Evolutionary conservation across 1,284 basidiomycete species (phyloP).

Genomic region (Boletellus dicymbophilus): DNA sequence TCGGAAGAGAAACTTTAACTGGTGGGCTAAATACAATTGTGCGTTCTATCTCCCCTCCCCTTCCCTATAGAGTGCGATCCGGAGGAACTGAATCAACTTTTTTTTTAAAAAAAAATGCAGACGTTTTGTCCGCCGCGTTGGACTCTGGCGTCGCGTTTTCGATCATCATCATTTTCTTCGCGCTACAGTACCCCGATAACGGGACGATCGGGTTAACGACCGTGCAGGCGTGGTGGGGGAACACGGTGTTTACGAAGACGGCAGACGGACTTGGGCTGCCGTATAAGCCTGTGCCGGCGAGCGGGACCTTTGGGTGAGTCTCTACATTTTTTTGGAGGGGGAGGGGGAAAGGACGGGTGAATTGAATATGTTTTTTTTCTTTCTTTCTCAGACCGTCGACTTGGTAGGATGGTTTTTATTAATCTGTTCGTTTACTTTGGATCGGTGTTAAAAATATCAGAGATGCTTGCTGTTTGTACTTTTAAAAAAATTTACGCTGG

Average conservation of each 20-base stretch:
- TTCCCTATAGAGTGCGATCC: neutral
- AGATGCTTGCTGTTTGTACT: no score
- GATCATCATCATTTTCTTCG: slow-evolving; percentile 65
- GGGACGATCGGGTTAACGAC: slow-evolving; percentile 58
- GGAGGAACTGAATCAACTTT: neutral
- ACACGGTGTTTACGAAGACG: slow-evolving; percentile 49
- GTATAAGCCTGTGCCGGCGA: slow-evolving; percentile 23
- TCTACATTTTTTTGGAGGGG: neutral
- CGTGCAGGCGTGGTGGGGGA: slow-evolving; percentile 74
- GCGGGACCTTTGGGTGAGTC: slow-evolving; percentile 42
- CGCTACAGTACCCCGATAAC: slow-evolving; percentile 63
- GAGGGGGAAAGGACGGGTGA: no score
- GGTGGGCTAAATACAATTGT: slow-evolving; percentile 63
- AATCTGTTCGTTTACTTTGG: no score
- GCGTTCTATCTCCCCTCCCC: slow-evolving; percentile 4
- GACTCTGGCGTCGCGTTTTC: slow-evolving; percentile 57
- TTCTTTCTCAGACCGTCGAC: neutral
- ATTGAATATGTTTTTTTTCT: no score
- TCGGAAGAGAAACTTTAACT: slow-evolving; percentile 46
- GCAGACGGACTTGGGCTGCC: slow-evolving; percentile 41
- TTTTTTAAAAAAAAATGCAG: slow-evolving; percentile 16
- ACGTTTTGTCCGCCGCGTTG: slow-evolving; percentile 51
- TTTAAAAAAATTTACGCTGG: no score
- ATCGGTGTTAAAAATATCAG: no score
- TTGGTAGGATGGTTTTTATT: neutral